Percentiles rank a stretch among this genome's conserved stretches.
Conservation (phyloP, 2,329 filamentous ascomycete genomes). For the Lasiodiplodia theobromae region DNA sequence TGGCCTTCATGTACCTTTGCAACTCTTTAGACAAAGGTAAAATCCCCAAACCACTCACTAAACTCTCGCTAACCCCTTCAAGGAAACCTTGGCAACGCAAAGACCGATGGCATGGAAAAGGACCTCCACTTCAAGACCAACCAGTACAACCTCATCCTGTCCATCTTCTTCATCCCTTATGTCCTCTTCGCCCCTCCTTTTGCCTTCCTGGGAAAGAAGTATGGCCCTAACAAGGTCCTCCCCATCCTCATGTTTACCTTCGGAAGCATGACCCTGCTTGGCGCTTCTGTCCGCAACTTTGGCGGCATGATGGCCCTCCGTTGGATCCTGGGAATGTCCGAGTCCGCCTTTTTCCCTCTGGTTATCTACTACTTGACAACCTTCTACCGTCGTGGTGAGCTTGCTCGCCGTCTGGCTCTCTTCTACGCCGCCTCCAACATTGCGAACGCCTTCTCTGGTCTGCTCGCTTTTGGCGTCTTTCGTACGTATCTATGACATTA, state of each 20-base stretch:
- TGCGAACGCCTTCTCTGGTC: slow-evolving; percentile 70
- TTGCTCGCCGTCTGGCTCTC: slow-evolving; percentile 72
- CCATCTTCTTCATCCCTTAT: slow-evolving; percentile 78
- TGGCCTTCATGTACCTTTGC: slow-evolving; percentile 68
- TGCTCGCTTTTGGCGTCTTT: slow-evolving; percentile 68
- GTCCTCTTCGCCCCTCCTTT: slow-evolving; percentile 73
- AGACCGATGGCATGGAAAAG: slow-evolving; percentile 54
- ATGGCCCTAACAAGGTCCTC: slow-evolving; percentile 68
- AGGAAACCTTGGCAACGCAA: slow-evolving; percentile 51
- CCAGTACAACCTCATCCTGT: slow-evolving; percentile 73
- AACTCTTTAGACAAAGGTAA: slow-evolving; percentile 41
- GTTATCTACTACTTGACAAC: slow-evolving; percentile 68
- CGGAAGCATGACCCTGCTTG: slow-evolving; percentile 69
- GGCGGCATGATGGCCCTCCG: slow-evolving; percentile 70
- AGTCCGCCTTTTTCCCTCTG: slow-evolving; percentile 73
- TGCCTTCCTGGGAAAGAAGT: slow-evolving; percentile 72
- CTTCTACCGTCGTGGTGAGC: slow-evolving; percentile 75
- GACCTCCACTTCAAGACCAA: slow-evolving; percentile 66
- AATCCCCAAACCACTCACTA: too few relatives aligned
- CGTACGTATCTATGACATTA: slow-evolving; percentile 40
- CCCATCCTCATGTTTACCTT: slow-evolving; percentile 74
- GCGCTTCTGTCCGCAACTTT: slow-evolving; percentile 65
- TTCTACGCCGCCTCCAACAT: slow-evolving; percentile 81
- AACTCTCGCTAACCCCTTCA: slow-evolving; percentile 36
- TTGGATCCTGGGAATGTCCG: slow-evolving; percentile 69